These are phyloP conservation scores for Cystobasidium sp. DNA, from an alignment of 1,284 basidiomycete genomes.

Conservation along the genomic window DNA sequence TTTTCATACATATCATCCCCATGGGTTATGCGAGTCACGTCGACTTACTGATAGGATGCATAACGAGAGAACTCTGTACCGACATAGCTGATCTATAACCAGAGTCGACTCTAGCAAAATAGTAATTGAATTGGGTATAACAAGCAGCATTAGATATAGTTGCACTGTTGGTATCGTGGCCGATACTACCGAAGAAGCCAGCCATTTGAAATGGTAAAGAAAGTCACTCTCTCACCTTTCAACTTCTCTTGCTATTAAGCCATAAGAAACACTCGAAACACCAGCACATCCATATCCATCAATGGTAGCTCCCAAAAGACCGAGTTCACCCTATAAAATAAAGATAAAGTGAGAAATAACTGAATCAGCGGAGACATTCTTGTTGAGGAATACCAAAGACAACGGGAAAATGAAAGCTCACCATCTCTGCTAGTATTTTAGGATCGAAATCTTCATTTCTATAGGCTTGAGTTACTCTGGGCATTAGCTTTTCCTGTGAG, in stretches of 20 bases:
- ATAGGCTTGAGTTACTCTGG: slow-evolving; percentile 83
- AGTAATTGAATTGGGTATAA: background rate
- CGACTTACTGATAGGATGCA: slow-evolving; percentile 81
- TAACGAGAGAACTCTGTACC: slow-evolving; percentile 95
- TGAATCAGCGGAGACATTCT: too few relatives aligned
- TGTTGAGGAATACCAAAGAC: too few relatives aligned
- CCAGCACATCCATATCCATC: slow-evolving; percentile 93
- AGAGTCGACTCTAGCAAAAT: slow-evolving; percentile 76
- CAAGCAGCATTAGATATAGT: background rate
- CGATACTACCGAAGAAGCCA: background rate
- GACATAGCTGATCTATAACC: slow-evolving; percentile 95
- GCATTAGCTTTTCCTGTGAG: slow-evolving; percentile 73
- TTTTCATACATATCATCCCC: background rate
- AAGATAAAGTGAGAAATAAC: background rate
- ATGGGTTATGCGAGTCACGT: too few relatives aligned
- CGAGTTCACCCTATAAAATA: slow-evolving; percentile 68
- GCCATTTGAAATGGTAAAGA: background rate
- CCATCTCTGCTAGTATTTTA: slow-evolving; percentile 80
- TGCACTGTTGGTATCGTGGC: too few relatives aligned
- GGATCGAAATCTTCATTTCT: slow-evolving; percentile 85
- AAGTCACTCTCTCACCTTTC: slow-evolving; percentile 68
- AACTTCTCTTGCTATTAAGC: slow-evolving; percentile 89
- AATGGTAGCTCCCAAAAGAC: slow-evolving; percentile 88
- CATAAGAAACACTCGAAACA: slow-evolving; percentile 71
- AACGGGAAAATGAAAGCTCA: slow-evolving; percentile 8